Conservation (phyloP, 2,329 filamentous ascomycete genomes). For the Thielaviopsis ethacetica region DNA sequence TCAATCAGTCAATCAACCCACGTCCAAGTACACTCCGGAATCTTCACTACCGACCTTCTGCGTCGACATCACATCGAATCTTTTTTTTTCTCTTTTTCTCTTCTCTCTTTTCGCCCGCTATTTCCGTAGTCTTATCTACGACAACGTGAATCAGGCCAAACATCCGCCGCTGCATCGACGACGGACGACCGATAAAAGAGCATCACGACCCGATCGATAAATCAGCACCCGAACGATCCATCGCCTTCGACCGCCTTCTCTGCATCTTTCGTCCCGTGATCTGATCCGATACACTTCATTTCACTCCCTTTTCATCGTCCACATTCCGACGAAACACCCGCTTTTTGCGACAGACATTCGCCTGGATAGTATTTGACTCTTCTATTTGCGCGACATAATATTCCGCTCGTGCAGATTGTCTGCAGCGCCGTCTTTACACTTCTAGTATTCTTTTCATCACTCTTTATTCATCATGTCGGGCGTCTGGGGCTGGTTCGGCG, state of each 20-base stretch:
- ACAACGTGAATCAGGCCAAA: neutral
- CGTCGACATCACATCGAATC: neutral
- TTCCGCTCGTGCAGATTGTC: neutral
- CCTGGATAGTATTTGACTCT: neutral
- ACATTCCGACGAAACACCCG: neutral
- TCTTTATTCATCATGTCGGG: conserved; percentile 10
- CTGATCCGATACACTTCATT: neutral
- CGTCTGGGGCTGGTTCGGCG: conserved; percentile 81
- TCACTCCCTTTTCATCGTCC: neutral
- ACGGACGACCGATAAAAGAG: neutral
- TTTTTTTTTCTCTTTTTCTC: neutral
- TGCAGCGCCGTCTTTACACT: neutral
- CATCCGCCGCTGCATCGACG: neutral
- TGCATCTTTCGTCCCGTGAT: neutral
- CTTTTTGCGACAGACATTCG: neutral
- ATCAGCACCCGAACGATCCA: neutral
- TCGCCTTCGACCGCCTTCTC: neutral
- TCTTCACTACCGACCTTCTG: neutral
- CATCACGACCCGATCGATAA: neutral
- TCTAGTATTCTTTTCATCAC: neutral
- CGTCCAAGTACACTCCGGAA: neutral
- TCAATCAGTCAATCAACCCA: neutral
- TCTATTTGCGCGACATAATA: neutral
- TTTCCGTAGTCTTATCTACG: neutral
- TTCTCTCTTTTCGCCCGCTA: neutral